Evolutionary conservation across 2,329 filamentous ascomycete species (phyloP), one percentile per base, ranked within the genome.

Genomic region (Xylariaceae sp.): DNA sequence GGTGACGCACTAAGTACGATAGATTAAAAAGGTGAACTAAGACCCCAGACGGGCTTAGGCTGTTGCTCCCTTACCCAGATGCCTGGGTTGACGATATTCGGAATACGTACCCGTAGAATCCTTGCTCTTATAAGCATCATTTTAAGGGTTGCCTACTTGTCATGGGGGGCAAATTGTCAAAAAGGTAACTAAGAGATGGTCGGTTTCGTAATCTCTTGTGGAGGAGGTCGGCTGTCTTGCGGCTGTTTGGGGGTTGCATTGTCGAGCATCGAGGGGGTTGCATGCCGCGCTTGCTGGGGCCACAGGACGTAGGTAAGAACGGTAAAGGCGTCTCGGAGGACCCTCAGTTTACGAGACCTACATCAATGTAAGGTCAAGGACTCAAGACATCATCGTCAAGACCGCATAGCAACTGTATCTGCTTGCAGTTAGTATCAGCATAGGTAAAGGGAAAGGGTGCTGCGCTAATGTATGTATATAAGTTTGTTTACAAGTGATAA

Each of bases 41-140:
- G 23, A 30, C 65, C 69, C 56, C 64, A 69, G 63, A 56, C 10
- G 66, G 66, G 69, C 61, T 67, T 70, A 70, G 69, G 52, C 49
- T 54, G 64, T 67, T 8, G 61, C 64, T 67, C 68, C 65, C 66
- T 66, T 69, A 69, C 62, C 69, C 69, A 70, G 62, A 64, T 66
- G 64, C 66, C 68, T 69, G 69, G 69, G 69, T 70, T 69, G 45
- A 63, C 58, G 39, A 58, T 60, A 59, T 56, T 67, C 57, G 62
- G 66, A 62, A 64, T 51, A 45, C 2, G 37, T 42, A 42, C 37
- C 23, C 23, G 23, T 30, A 30, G 45, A 57, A 70, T 67, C 69
- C 69, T 67, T 70, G 68, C 62, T 61, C 65, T 64, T 64, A 59
- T 57, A 57, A 63, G 23, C 23, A 30, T 30, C 23, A 30, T 30